phyloP scores from a whole-genome alignment of 768 basidiomycete genomes.

The Ramaria rubella region DNA sequence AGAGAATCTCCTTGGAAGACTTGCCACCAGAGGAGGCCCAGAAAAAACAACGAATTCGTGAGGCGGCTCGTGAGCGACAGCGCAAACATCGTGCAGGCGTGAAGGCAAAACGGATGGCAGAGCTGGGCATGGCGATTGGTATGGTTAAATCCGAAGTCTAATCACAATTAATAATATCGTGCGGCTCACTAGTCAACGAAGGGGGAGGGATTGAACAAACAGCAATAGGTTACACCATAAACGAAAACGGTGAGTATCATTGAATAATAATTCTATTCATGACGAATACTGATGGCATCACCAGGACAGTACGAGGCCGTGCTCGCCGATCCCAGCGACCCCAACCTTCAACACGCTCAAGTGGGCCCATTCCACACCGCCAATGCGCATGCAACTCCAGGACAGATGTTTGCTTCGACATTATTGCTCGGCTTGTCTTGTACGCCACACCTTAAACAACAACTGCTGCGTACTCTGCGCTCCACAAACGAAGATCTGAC shows the following conservation, averaged over 20 bases:
- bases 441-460: slow-evolving; percentile 65
- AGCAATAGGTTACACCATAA: slow-evolving; percentile 40
- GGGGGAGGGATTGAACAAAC: slow-evolving; percentile 8
- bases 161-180: slow-evolving; percentile 30
- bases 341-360: slow-evolving; percentile 24
- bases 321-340: slow-evolving; percentile 26
- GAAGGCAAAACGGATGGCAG: slow-evolving; percentile 74
- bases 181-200: neutral
- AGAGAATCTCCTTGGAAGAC: neutral
- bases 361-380: slow-evolving; percentile 49
- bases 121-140: slow-evolving; percentile 74
- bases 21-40: slow-evolving; percentile 50
- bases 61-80: slow-evolving; percentile 74
- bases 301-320: slow-evolving; percentile 27
- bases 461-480: slow-evolving; percentile 61
- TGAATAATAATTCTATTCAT: slow-evolving; percentile 32
- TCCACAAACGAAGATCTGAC: slow-evolving; percentile 78
- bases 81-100: slow-evolving; percentile 74
- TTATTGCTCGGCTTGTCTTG: slow-evolving; percentile 71
- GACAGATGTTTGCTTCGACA: slow-evolving; percentile 76
- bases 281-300: slow-evolving; percentile 37
- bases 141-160: slow-evolving; percentile 15
- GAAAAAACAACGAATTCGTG: slow-evolving; percentile 63
- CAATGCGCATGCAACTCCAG: slow-evolving; percentile 44
- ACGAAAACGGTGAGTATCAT: slow-evolving; percentile 34